A percentile compares a stretch with the other conserved stretches of the same genome.
These are phyloP conservation scores for Ophioceras dolichostomum DNA, from an alignment of 2,329 filamentous ascomycete species.

Conservation along the genomic window DNA sequence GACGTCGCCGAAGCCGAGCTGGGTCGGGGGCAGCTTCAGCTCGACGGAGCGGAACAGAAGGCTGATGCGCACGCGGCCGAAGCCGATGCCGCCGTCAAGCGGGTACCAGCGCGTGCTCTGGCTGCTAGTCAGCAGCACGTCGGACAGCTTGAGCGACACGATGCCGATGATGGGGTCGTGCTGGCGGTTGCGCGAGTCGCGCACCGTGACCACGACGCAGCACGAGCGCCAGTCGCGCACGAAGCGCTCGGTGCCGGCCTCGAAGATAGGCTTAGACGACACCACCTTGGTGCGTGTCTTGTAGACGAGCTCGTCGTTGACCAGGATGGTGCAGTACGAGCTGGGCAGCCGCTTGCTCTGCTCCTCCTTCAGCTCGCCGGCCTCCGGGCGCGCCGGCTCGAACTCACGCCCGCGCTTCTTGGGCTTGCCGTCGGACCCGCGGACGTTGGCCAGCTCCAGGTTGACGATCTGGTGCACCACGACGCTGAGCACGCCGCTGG, in stretches of 20 bases:
- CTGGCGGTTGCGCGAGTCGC: constrained; percentile 78
- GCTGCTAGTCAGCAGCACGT: constrained; percentile 77
- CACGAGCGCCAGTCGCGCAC: constrained; percentile 84
- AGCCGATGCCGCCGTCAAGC: constrained; percentile 88
- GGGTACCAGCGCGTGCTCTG: constrained; percentile 90
- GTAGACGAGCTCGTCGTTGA: constrained; percentile 82
- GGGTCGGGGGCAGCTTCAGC: constrained; percentile 67
- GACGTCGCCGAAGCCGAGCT: constrained; percentile 81
- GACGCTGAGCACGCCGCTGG: constrained; percentile 75
- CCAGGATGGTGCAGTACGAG: constrained; percentile 83
- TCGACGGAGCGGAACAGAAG: constrained; percentile 85
- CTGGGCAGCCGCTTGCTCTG: constrained; percentile 69
- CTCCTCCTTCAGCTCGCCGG: constrained; percentile 80
- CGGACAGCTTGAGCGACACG: constrained; percentile 75
- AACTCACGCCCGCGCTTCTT: constrained; percentile 83
- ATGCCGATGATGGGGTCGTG: constrained; percentile 93
- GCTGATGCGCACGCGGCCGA: constrained; percentile 79
- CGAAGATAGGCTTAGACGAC: constrained; percentile 92
- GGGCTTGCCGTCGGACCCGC: constrained; percentile 68
- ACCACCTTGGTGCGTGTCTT: constrained; percentile 92
- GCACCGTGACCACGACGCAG: constrained; percentile 77
- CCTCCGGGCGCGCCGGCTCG: constrained; percentile 70
- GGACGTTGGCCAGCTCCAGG: constrained; percentile 81
- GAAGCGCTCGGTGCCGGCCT: constrained; percentile 88
- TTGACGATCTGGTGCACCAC: constrained; percentile 93